Conservation (phyloP, 2,329 filamentous ascomycete genomes). For the Remersonia thermophila region DNA sequence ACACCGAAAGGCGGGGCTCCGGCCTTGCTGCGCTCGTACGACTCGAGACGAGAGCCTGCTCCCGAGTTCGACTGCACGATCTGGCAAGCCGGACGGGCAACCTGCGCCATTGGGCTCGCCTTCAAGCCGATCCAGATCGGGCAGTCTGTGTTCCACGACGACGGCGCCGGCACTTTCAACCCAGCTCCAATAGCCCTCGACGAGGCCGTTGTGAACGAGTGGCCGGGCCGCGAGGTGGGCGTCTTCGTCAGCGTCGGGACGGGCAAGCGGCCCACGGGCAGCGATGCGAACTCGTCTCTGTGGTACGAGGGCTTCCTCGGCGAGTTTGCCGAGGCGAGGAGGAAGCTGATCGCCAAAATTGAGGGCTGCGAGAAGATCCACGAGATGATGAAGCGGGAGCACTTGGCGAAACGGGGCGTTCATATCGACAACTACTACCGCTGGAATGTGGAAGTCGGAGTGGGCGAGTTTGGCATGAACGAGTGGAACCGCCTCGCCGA, state of each 20-base stretch:
- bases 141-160: slow-evolving; percentile 87
- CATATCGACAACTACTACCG: slow-evolving; percentile 87
- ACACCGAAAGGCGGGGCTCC: slow-evolving; percentile 56
- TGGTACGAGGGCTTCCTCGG: slow-evolving; percentile 95
- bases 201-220: slow-evolving; percentile 84
- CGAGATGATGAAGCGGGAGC: slow-evolving; percentile 68
- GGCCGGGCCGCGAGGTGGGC: slow-evolving; percentile 85
- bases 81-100: slow-evolving; percentile 95
- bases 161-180: slow-evolving; percentile 85
- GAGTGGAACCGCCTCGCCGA: slow-evolving; percentile 92
- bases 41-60: slow-evolving; percentile 80
- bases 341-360: slow-evolving; percentile 78
- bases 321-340: slow-evolving; percentile 80
- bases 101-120: slow-evolving; percentile 75
- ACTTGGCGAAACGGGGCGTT: slow-evolving; percentile 64
- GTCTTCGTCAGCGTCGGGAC: slow-evolving; percentile 93
- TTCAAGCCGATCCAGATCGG: slow-evolving; percentile 95
- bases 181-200: slow-evolving; percentile 75
- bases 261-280: slow-evolving; percentile 59
- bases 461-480: slow-evolving; percentile 97
- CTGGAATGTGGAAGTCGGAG: slow-evolving; percentile 91
- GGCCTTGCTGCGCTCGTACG: slow-evolving; percentile 79
- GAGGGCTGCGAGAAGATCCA: slow-evolving; percentile 91
- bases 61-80: slow-evolving; percentile 91
- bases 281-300: slow-evolving; percentile 57